Evolutionary conservation across 2,329 filamentous ascomycete species (phyloP), one percentile per base, ranked within the genome.

Genomic region (Fusarium irregulare): DNA sequence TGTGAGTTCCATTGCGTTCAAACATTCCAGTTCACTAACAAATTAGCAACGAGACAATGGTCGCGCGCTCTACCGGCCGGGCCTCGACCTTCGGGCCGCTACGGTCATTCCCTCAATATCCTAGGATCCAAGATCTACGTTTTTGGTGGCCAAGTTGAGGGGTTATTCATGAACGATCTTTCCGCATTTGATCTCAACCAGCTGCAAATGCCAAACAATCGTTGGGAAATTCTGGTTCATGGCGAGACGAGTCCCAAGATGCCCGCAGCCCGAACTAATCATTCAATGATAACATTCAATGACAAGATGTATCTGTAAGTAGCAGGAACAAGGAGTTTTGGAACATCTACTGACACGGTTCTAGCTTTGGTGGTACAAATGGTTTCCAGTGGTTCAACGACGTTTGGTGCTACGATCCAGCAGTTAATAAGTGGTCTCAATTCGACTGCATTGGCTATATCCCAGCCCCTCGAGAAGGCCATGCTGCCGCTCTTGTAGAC

Each of bases 331-430:
- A 27, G 7, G 10, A 41, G 30, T 41, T 40, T 21, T 25, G 27
- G 25, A 49, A 25, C 21, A 50, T 41, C 13, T 27, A 51, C 67
- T 74, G 48, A 77, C 58, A 25, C 9, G 18, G 7, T 50, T 13
- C 25, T 59, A 96, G 92, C n/a, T 99, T 99, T 78, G 96, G 96
- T 73, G 96, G 96, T 68, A 99, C 96, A 3, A 97, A 99, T 78
- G 96, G 96, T 42, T 89, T 94, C 59, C 90, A 93, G 76, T 99
- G 96, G 97, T 99, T 98, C 83, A 99, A 98, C 79, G 96, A 99
- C 78, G 96, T 99, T 49, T 99, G 96, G 96, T 93, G 91, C 55
- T 99, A 96, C 78, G 95, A 98, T 75, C 92, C 94, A 10, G 86
- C 89, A 58, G 83, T 88, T 47, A 98, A 98, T 79, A 83, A 87